Percentiles rank a stretch among this genome's conserved stretches.
phyloP scores from a whole-genome alignment of 306 rosid genomes.

The Quercus parvula region DNA sequence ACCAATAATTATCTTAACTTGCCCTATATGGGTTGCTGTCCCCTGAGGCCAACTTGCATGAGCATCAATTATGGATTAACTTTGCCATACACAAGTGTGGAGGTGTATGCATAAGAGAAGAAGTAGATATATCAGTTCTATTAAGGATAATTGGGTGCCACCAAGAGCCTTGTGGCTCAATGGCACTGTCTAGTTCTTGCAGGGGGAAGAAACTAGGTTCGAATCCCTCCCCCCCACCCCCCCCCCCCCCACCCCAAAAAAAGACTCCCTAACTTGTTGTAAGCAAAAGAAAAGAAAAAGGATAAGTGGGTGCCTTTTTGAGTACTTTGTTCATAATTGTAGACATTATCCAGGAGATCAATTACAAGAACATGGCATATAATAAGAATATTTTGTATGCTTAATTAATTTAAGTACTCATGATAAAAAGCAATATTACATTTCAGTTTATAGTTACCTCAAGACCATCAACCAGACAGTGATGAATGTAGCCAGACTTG shows the following conservation, averaged over 20 bases:
- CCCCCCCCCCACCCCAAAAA: no score
- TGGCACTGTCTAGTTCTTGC: no score
- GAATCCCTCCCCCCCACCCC: no score
- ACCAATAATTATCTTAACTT: background rate
- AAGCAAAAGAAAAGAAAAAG: no score
- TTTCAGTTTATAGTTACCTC: constrained; percentile 44
- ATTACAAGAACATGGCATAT: background rate
- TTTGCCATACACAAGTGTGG: background rate
- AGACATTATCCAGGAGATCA: background rate
- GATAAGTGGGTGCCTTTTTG: no score
- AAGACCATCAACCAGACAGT: constrained; percentile 74
- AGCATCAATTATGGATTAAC: background rate
- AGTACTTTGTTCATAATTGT: background rate
- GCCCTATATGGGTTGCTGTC: background rate
- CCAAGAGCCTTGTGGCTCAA: no score
- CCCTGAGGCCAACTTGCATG: background rate
- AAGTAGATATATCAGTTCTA: no score
- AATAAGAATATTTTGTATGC: background rate
- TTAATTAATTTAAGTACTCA: background rate
- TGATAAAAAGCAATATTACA: background rate
- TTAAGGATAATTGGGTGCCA: no score
- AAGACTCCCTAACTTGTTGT: no score
- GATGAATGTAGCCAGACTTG: constrained; percentile 90
- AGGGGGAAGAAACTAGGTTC: no score
- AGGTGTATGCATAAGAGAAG: background rate